These are phyloP conservation scores for Solanum virginianum DNA, from an alignment of 257 asterid genomes.

Conservation along the genomic window DNA sequence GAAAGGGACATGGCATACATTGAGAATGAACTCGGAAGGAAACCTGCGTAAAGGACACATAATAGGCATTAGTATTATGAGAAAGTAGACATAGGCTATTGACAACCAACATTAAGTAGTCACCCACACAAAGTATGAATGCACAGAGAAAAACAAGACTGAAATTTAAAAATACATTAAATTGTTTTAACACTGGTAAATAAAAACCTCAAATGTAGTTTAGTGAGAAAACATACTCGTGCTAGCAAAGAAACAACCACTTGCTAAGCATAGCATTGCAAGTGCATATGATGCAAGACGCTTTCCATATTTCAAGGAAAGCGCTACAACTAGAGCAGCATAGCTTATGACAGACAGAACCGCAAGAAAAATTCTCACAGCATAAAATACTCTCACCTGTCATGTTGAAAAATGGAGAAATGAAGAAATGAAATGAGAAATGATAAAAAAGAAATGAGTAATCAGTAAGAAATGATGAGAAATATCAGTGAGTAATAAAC, in stretches of 20 bases:
- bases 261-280: conserved; percentile 94
- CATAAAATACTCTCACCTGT: conserved; percentile 90
- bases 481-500: neutral
- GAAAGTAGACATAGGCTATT: neutral
- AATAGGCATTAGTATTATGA: neutral
- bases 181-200: neutral
- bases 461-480: neutral
- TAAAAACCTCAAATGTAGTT: neutral
- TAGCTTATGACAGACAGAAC: conserved; percentile 60
- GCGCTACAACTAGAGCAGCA: conserved; percentile 88
- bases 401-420: conserved; percentile 7
- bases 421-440: neutral
- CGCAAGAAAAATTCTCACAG: conserved; percentile 78
- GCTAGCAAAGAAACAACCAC: conserved; percentile 99
- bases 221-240: conserved; percentile 31
- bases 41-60: conserved; percentile 42
- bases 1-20: conserved; percentile 97
- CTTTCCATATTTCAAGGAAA: conserved; percentile 86
- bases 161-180: neutral
- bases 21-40: conserved; percentile 95
- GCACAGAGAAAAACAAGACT: neutral
- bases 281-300: conserved; percentile 89
- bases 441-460: no score
- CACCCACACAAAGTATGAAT: neutral
- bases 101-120: neutral